Evolutionary conservation across 768 basidiomycete species (phyloP), one percentile per base, ranked within the genome.

Genomic region (Trametes gibbosa): DNA sequence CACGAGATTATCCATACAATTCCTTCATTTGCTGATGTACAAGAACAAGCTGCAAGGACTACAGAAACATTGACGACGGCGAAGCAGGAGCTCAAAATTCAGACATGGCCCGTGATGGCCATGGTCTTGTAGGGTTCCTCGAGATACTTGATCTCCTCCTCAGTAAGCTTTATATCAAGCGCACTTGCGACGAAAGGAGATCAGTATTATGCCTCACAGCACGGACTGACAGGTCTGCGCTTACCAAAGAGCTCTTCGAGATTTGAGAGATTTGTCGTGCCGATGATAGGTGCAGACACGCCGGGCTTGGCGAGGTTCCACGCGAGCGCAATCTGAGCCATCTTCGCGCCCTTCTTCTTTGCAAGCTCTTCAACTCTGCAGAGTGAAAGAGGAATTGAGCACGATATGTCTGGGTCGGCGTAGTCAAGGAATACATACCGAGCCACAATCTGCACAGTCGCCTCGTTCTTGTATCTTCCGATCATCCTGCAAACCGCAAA

Each of bases 81-180:
- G n/a, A n/a, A n/a, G n/a, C n/a, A n/a, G n/a, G n/a, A n/a, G n/a
- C n/a, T n/a, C n/a, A n/a, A 14, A 24, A 27, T 23, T 35, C 76
- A 50, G 9, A 13, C n/a, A 35, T 50, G 50, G 13, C 50, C 50
- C 9, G 23, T 39, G 34, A 83, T 71, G 3, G 61, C 59, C 56
- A 74, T 72, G 0, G 83, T 73, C 49, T 68, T 41, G 72, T 88
- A 87, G 0, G 80, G 76, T 59, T 82, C 79, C 54, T 81, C 78
- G 35, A 89, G 76, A 54, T 76, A 76, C 68, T 81, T 77, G 46
- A 82, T 72, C 64, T 88, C 86, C 25, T 86, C 84, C 2, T 76
- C 72, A 0, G 79, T 78, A 42, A 88, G 74, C 56, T 75, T 73
- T 24, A 85, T 59, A 49, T 83, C 64, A 6, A 81, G 72, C 5